These are phyloP conservation scores for Chenopodium formosanum DNA, from an alignment of 148 eudicot species.

Conservation along the genomic window DNA sequence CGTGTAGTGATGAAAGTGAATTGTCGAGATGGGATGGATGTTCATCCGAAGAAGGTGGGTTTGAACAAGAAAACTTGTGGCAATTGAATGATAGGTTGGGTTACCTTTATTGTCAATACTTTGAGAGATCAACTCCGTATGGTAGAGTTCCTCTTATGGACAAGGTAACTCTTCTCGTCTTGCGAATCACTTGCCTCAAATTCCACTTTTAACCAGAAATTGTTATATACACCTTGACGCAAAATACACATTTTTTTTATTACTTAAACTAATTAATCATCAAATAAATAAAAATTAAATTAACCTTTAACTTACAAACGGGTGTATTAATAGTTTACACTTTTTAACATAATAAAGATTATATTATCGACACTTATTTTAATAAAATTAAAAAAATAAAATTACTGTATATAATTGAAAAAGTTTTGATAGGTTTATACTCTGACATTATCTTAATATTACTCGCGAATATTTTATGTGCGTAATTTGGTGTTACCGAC, in stretches of 20 bases:
- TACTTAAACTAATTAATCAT: no score
- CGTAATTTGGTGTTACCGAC: neutral
- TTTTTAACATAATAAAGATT: no score
- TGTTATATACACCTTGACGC: no score
- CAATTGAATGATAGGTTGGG: conserved; percentile 79
- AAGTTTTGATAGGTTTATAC: neutral
- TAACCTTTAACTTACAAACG: no score
- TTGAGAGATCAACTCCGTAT: conserved; percentile 88
- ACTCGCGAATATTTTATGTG: neutral
- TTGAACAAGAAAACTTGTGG: conserved; percentile 56
- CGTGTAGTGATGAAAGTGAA: conserved; percentile 92
- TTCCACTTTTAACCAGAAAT: neutral
- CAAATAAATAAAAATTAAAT: no score
- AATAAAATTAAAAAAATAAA: no score
- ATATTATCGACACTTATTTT: no score
- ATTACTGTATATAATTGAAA: no score
- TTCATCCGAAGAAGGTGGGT: conserved; percentile 79
- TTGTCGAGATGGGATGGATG: conserved; percentile 86
- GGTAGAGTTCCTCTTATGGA: conserved; percentile 91
- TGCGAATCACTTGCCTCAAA: neutral
- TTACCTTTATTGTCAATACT: conserved; percentile 71
- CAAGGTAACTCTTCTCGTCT: conserved; percentile 53
- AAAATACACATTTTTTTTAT: no score
- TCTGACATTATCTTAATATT: neutral
- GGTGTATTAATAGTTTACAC: no score